Percentiles rank a stretch among this genome's conserved stretches.
These are phyloP conservation scores for Ustilago esculenta DNA, from an alignment of 1,284 basidiomycete genomes.

Conservation along the genomic window DNA sequence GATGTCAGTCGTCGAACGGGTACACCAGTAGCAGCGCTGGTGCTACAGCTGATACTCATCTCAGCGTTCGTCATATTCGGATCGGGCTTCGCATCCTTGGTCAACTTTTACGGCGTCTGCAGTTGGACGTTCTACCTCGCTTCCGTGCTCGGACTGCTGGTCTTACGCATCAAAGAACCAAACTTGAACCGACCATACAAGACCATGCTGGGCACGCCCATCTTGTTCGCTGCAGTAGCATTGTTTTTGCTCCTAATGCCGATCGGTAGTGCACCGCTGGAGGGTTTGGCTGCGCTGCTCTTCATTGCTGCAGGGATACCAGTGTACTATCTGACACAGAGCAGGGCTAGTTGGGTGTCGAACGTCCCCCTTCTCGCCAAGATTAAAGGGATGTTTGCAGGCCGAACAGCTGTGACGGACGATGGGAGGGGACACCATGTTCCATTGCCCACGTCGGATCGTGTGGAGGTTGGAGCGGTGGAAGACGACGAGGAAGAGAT, in stretches of 20 bases:
- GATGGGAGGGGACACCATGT: conserved; percentile 35
- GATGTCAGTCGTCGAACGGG: conserved; percentile 28
- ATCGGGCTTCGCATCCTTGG: conserved; percentile 69
- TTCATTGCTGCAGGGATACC: conserved; percentile 60
- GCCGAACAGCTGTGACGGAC: too few species aligned
- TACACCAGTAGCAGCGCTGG: conserved; percentile 52
- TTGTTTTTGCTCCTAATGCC: conserved; percentile 95
- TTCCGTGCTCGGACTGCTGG: conserved; percentile 79
- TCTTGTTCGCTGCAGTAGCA: conserved; percentile 89
- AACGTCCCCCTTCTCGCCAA: conserved; percentile 5
- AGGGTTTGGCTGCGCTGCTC: conserved; percentile 68
- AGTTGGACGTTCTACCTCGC: conserved; percentile 62
- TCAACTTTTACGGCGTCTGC: conserved; percentile 71
- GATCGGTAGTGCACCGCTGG: conserved; percentile 87
- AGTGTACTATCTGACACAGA: conserved; percentile 60
- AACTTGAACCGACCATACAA: conserved; percentile 75
- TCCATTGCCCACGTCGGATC: conserved; percentile 19
- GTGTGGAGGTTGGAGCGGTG: conserved; percentile 1
- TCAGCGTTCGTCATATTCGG: conserved; percentile 59
- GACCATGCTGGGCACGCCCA: conserved; percentile 88
- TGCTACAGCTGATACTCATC: conserved; percentile 71
- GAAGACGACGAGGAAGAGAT: conserved; percentile 48
- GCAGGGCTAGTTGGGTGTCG: conserved; percentile 4
- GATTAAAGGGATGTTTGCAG: conserved; percentile 9
- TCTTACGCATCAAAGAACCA: conserved; percentile 90